Percentiles rank a stretch among this genome's conserved stretches.
These are phyloP conservation scores for Spergularia bocconei DNA, from an alignment of 148 eudicot genomes.

Conservation along the genomic window DNA sequence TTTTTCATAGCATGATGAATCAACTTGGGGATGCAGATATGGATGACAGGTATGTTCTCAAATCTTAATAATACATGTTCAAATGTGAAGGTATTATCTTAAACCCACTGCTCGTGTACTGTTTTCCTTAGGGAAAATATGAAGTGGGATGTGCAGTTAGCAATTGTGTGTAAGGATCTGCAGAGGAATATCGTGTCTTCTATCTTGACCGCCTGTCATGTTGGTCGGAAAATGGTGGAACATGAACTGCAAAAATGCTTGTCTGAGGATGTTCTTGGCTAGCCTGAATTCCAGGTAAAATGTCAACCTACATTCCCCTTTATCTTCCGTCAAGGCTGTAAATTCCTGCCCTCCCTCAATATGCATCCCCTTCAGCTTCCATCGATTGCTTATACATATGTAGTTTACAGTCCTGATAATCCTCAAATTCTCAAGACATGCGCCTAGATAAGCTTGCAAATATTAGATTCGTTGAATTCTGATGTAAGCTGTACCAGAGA, in stretches of 20 bases:
- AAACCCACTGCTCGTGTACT: neutral
- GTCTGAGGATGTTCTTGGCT: slow-evolving; percentile 29
- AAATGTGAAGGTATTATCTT: neutral
- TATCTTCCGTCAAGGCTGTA: neutral
- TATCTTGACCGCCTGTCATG: slow-evolving; percentile 46
- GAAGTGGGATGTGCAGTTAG: slow-evolving; percentile 81
- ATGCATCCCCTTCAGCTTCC: neutral
- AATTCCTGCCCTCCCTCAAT: neutral
- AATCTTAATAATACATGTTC: slow-evolving; percentile 9
- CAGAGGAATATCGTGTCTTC: slow-evolving; percentile 67
- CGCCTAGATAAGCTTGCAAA: neutral
- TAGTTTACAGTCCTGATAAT: neutral
- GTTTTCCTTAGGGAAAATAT: slow-evolving; percentile 27
- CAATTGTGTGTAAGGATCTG: slow-evolving; percentile 50
- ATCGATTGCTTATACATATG: neutral
- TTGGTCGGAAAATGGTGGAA: slow-evolving; percentile 46
- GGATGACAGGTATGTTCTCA: slow-evolving; percentile 56
- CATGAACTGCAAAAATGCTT: slow-evolving; percentile 35
- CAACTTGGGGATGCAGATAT: slow-evolving; percentile 37
- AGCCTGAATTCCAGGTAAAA: slow-evolving; percentile 14
- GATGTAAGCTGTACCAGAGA: no score
- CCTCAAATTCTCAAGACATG: neutral
- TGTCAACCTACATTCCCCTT: neutral
- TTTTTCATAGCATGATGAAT: slow-evolving; percentile 62
- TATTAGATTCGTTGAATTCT: no score